Conservation (phyloP, 164 flowering plant species). For the Magnolia sinica region DNA sequence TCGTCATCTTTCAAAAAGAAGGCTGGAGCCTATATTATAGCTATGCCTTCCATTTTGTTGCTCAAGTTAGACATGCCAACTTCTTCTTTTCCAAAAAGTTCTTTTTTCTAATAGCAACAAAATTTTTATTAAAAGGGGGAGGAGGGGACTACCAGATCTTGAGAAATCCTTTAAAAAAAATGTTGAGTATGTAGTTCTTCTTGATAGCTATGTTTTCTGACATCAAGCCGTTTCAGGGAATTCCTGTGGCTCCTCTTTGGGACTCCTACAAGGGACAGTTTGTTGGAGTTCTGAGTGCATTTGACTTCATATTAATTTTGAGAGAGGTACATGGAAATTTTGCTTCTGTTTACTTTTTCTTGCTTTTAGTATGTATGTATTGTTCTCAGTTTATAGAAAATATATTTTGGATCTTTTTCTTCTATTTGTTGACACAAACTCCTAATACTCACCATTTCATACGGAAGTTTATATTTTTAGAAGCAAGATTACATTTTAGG, state of each 20-base stretch:
- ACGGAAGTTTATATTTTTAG: background rate
- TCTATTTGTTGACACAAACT: background rate
- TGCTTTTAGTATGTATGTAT: background rate
- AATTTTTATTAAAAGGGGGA: too few species aligned
- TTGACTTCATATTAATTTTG: constrained; percentile 80
- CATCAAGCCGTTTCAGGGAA: constrained; percentile 54
- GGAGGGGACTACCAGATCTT: background rate
- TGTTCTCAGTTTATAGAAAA: background rate
- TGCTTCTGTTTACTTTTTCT: background rate
- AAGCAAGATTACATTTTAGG: background rate
- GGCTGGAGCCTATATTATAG: background rate
- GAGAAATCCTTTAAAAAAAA: background rate
- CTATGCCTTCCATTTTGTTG: background rate
- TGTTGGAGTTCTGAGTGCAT: constrained; percentile 84
- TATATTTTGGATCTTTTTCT: background rate
- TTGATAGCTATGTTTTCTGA: constrained; percentile 10
- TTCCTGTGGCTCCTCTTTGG: constrained; percentile 88
- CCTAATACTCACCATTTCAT: background rate
- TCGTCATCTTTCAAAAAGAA: background rate
- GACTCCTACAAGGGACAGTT: constrained; percentile 67
- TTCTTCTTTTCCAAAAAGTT: background rate
- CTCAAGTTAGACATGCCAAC: background rate
- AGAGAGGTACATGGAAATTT: constrained; percentile 61
- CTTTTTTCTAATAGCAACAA: too few species aligned
- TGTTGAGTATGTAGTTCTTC: background rate